phyloP scores from a whole-genome alignment of 352 stramenopile species.

The Pythium plurisporium region DNA sequence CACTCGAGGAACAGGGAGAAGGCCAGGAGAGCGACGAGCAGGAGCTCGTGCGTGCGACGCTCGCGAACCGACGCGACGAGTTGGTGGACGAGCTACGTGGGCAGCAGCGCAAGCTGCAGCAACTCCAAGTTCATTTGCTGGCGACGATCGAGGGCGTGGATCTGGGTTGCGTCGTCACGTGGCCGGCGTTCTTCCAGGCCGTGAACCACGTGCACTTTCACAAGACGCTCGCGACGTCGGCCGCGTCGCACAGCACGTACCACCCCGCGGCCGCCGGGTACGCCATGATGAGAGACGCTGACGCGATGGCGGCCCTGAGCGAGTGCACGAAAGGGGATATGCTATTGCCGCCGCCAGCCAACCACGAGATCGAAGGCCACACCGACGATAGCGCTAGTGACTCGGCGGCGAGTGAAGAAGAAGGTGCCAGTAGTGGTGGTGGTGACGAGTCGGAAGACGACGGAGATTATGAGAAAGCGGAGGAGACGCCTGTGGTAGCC shows the following conservation, averaged over 20 bases:
- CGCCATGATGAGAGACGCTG: conserved; percentile 39
- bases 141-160: conserved; percentile 56
- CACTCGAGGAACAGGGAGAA: not conserved
- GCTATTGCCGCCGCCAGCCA: conserved; percentile 40
- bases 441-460: conserved; percentile 21
- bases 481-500: too few relatives aligned
- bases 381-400: conserved; percentile 73
- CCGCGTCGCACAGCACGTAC: conserved; percentile 22
- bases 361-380: conserved; percentile 71
- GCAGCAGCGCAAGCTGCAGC: conserved; percentile 28
- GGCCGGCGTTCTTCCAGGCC: conserved; percentile 54
- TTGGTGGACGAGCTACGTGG: conserved; percentile 27
- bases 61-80: conserved; percentile 12
- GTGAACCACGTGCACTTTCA: conserved; percentile 49
- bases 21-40: conserved; percentile 7
- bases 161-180: conserved; percentile 38
- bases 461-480: not conserved
- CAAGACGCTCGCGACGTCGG: conserved; percentile 18
- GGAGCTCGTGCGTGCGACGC: conserved; percentile 8
- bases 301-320: conserved; percentile 23
- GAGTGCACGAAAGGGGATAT: conserved; percentile 50
- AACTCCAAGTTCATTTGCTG: conserved; percentile 46
- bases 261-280: conserved; percentile 50
- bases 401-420: conserved; percentile 55
- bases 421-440: conserved; percentile 16